These are phyloP conservation scores for Hymenoscyphus repandus DNA, from an alignment of 2,329 filamentous ascomycete genomes.

Conservation along the genomic window DNA sequence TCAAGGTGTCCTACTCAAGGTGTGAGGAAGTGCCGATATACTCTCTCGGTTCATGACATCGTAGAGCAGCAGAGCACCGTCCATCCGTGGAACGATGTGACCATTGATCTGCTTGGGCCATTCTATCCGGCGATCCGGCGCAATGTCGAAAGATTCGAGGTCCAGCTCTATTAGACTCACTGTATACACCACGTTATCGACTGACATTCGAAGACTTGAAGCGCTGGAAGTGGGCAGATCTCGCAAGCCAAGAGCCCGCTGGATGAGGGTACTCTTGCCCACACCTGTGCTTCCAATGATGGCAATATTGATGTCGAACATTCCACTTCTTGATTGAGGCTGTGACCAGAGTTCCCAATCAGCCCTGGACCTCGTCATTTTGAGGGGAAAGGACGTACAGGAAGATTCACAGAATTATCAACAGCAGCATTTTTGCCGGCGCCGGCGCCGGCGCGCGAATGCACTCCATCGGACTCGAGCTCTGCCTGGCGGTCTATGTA, in stretches of 20 bases:
- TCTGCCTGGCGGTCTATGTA: conserved; percentile 16
- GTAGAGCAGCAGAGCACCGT: conserved; percentile 82
- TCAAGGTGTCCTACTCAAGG: conserved; percentile 62
- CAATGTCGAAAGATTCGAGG: conserved; percentile 58
- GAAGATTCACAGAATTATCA: conserved; percentile 22
- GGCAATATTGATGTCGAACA: conserved; percentile 57
- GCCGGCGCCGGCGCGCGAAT: conserved; percentile 9
- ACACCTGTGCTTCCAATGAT: conserved; percentile 62
- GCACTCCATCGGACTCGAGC: conserved; percentile 11
- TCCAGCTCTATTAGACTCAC: conserved; percentile 63
- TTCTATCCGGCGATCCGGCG: conserved; percentile 52
- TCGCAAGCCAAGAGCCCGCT: conserved; percentile 53
- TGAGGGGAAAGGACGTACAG: conserved; percentile 17
- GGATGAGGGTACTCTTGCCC: conserved; percentile 64
- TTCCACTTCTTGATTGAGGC: conserved; percentile 28
- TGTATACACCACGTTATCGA: conserved; percentile 53
- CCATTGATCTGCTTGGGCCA: conserved; percentile 67
- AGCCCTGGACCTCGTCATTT: conserved; percentile 6
- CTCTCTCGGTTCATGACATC: conserved; percentile 77
- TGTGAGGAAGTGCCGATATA: conserved; percentile 67
- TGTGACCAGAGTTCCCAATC: conserved; percentile 12
- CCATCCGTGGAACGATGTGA: conserved; percentile 66
- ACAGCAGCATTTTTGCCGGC: conserved; percentile 13
- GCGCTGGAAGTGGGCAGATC: conserved; percentile 48
- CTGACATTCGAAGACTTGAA: conserved; percentile 50